A percentile compares a stretch with the other conserved stretches of the same genome.
phyloP scores from a whole-genome alignment of 202 grass and related monocot genomes.

The Bolboschoenoplectus hybrid region DNA sequence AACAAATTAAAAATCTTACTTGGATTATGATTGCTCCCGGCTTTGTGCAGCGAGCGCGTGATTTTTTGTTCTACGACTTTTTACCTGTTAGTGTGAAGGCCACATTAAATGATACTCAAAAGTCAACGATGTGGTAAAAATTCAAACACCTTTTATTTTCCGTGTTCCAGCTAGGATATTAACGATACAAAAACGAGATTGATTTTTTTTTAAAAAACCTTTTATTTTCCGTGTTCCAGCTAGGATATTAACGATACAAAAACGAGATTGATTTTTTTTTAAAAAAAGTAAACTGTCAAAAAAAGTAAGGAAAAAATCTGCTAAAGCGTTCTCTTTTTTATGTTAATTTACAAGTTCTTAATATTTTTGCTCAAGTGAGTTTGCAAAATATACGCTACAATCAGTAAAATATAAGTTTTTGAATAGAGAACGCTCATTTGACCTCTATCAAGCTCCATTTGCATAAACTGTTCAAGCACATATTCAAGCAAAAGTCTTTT shows the following conservation, averaged over 20 bases:
- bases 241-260: too few relatives aligned
- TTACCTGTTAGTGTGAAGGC: background rate
- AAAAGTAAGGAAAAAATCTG: too few relatives aligned
- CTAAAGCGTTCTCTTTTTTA: background rate
- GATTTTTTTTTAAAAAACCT: background rate
- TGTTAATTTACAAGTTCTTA: background rate
- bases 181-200: background rate
- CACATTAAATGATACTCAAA: too few relatives aligned
- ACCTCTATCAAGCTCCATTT: background rate
- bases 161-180: background rate
- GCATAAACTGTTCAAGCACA: background rate
- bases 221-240: background rate
- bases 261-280: background rate
- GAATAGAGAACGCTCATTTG: background rate
- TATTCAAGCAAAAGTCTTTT: conserved; percentile 11
- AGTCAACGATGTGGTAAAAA: background rate
- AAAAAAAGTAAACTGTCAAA: background rate
- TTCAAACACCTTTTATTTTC: background rate
- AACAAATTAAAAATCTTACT: background rate
- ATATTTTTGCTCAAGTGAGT: background rate
- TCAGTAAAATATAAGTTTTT: background rate
- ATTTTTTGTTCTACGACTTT: background rate
- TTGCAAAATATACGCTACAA: background rate
- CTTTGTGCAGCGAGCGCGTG: background rate
- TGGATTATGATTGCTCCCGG: background rate